Conservation (phyloP, 371 early-diverging fungal species). For the Capillidium rhysosporum region DNA sequence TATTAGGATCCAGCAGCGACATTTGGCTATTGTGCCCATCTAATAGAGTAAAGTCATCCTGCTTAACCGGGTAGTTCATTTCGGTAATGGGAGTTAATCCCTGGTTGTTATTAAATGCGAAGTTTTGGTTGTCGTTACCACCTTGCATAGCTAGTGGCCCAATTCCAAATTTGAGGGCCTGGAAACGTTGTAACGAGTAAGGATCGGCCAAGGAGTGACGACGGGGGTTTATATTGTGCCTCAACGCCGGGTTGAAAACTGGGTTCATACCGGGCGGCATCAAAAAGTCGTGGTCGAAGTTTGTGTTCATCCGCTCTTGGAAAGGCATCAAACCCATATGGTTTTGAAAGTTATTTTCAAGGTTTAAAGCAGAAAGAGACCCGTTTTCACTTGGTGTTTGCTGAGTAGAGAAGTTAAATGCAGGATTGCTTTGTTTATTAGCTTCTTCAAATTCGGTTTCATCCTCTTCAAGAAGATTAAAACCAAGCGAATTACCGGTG, state of each 20-base stretch:
- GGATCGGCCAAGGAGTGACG: constrained; percentile 9
- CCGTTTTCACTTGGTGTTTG: background rate
- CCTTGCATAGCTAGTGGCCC: background rate
- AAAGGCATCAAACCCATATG: background rate
- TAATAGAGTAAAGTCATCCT: too few species aligned
- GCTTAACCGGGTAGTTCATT: too few species aligned
- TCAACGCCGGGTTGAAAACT: background rate
- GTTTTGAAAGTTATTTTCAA: background rate
- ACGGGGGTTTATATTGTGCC: background rate
- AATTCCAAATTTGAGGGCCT: constrained; percentile 4
- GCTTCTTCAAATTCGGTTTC: too few species aligned
- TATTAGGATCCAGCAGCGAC: too few species aligned
- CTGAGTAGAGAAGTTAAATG: too few species aligned
- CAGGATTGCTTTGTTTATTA: too few species aligned
- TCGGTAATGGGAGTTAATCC: too few species aligned
- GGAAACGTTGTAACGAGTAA: constrained; percentile 5
- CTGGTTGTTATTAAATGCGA: too few species aligned
- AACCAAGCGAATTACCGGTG: too few species aligned
- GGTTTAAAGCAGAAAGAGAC: background rate
- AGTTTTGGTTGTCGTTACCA: too few species aligned
- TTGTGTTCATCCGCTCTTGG: constrained; percentile 1
- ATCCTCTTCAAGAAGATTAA: too few species aligned
- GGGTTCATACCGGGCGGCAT: background rate
- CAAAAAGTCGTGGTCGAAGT: constrained; percentile 2
- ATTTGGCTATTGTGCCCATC: too few species aligned